Conservation (phyloP, 169 alveolate species). For the Cryptosporidium ubiquitum region DNA sequence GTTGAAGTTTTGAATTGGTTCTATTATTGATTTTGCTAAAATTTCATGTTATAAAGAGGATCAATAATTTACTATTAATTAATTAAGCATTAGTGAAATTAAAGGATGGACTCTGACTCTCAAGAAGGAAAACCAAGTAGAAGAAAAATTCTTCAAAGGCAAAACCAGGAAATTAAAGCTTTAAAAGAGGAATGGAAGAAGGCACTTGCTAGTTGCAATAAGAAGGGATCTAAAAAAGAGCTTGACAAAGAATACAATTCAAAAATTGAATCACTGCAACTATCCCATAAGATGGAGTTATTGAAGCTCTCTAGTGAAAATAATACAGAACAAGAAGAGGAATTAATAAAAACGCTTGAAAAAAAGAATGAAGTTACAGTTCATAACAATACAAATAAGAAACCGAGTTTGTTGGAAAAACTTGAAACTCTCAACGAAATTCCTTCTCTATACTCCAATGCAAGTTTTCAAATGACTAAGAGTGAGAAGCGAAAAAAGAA, state of each 20-base stretch:
- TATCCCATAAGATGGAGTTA: conserved; percentile 36
- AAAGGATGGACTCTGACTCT: conserved; percentile 37
- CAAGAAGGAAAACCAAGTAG: conserved; percentile 18
- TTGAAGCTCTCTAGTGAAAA: not conserved
- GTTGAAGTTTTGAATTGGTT: too few relatives aligned
- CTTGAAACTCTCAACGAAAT: not conserved
- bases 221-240: conserved; percentile 67
- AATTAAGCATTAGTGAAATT: not conserved
- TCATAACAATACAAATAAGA: not conserved
- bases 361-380: not conserved
- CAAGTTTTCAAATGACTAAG: conserved; percentile 5
- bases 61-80: not conserved
- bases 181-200: conserved; percentile 58
- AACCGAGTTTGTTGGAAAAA: not conserved
- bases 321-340: not conserved
- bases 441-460: conserved; percentile 18
- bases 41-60: not conserved
- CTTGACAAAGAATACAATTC: conserved; percentile 25
- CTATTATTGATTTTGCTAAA: not conserved
- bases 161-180: conserved; percentile 27
- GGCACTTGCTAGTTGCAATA: conserved; percentile 6
- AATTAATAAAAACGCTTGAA: not conserved
- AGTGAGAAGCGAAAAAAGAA: conserved; percentile 32
- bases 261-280: not conserved
- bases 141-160: conserved; percentile 31